These are phyloP conservation scores for Hirsutella thompsonii DNA, from an alignment of 2,329 filamentous ascomycete species.

Conservation along the genomic window DNA sequence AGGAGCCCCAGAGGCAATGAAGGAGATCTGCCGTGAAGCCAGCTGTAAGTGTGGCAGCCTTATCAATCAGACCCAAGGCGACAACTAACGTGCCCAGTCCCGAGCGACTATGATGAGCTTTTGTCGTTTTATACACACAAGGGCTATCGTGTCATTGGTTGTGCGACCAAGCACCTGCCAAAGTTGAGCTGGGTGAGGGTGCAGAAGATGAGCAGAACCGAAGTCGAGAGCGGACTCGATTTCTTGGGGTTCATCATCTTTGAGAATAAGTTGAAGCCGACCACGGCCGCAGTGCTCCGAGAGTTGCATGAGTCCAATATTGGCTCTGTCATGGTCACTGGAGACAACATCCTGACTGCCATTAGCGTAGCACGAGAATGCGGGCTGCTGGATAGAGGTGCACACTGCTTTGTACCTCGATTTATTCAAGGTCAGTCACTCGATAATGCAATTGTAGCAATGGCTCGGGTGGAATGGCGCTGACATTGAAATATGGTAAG, in stretches of 20 bases:
- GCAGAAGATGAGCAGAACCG: slow-evolving; percentile 80
- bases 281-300: slow-evolving; percentile 65
- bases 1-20: slow-evolving; percentile 92
- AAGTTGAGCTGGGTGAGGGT: slow-evolving; percentile 89
- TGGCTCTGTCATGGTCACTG: slow-evolving; percentile 88
- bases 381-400: slow-evolving; percentile 62
- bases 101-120: slow-evolving; percentile 78
- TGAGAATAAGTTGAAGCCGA: slow-evolving; percentile 94
- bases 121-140: slow-evolving; percentile 87
- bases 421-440: slow-evolving; percentile 54
- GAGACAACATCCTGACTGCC: slow-evolving; percentile 93
- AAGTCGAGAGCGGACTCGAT: slow-evolving; percentile 72
- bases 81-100: slow-evolving; percentile 37
- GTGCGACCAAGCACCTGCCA: slow-evolving; percentile 75
- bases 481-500: slow-evolving; percentile 26
- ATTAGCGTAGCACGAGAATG: slow-evolving; percentile 93
- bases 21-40: slow-evolving; percentile 74
- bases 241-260: slow-evolving; percentile 97
- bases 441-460: not conserved
- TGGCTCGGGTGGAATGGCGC: no score
- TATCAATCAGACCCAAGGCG: not conserved
- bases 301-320: slow-evolving; percentile 78
- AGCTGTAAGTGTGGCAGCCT: slow-evolving; percentile 45
- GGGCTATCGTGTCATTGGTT: slow-evolving; percentile 92
- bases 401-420: slow-evolving; percentile 86